Base-by-base conservation (phyloP, 805 yeast genomes). In the Ogataea henricii region DNA sequence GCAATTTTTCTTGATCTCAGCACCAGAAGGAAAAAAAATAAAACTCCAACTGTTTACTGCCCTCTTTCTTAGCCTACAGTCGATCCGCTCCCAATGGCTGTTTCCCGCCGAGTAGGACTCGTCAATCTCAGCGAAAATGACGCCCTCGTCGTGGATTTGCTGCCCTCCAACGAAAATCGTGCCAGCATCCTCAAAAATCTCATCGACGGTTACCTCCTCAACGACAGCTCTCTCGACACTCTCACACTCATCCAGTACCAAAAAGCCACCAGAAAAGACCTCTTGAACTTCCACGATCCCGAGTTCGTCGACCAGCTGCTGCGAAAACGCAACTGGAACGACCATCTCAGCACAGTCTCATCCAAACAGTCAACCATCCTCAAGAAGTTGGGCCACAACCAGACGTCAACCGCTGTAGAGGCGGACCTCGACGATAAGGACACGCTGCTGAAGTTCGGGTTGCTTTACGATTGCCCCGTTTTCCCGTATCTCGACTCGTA, bases 391-490 rank as follows among this genome's bases (percentile, higher is more conserved):
- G 42, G 20, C 8, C 13, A 17, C 23, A 14, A 9, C 14, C 18
- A 23, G 20, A 10, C 5, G 1, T 12, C 17, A 14, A 12, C 18
- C 21, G 42, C 29, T 10, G 49, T 38, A 2, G 43, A 48, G 16
- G 40, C 18, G 16, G 52, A 52, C 0, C 32, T 40, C 8, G 46
- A 52, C 13, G 55, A 52, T 14, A 42, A 42, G 10, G 55, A 54
- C 7, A 47, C 50, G 8, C 46, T 70, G 3, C 63, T 63, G 37
- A 32, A 52, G 20, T 81, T 47, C 59, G 88, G 88, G 0, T 63
- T 86, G 4, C 62, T 63, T 13, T 78, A 77, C 50, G 94, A 86
- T 60, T 86, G 91, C 59, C 85, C 85, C 1, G 55, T 77, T 0
- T 86, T 86, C 57, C 79, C 83, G 0, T 68, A 65, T 7, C 61